A percentile compares a stretch with the other conserved stretches of the same genome.
phyloP scores from a whole-genome alignment of 1,284 basidiomycete genomes.

The Ustilago bromivora region DNA sequence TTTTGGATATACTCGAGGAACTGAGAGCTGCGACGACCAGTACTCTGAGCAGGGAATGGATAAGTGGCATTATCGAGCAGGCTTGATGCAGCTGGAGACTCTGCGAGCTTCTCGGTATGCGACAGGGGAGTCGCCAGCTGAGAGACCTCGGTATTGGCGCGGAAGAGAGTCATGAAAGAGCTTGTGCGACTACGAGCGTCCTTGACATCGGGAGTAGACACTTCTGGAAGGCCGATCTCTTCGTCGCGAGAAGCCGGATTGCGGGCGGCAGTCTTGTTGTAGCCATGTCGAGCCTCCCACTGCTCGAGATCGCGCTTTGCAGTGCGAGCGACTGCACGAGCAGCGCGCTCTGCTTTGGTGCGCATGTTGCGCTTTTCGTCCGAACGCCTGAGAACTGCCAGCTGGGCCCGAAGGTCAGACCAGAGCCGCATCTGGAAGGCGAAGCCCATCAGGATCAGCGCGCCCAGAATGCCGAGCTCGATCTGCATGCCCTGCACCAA shows the following conservation, averaged over 20 bases:
- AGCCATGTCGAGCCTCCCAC: slow-evolving; percentile 88
- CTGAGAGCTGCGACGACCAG: slow-evolving; percentile 35
- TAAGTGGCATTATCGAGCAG: slow-evolving; percentile 22
- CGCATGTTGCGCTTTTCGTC: slow-evolving; percentile 78
- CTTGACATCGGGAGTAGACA: slow-evolving; percentile 15
- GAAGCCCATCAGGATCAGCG: slow-evolving; percentile 77
- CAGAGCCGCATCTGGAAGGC: slow-evolving; percentile 83
- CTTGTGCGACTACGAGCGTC: slow-evolving; percentile 24
- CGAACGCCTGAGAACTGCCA: slow-evolving; percentile 82
- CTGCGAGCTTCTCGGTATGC: slow-evolving; percentile 21
- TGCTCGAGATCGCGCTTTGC: slow-evolving; percentile 79
- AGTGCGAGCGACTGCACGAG: slow-evolving; percentile 78
- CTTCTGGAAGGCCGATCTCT: slow-evolving; percentile 14
- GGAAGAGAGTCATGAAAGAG: slow-evolving; percentile 44
- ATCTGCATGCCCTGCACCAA: slow-evolving; percentile 91
- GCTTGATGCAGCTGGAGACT: slow-evolving; percentile 33
- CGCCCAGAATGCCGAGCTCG: slow-evolving; percentile 86
- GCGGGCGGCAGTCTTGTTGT: slow-evolving; percentile 53
- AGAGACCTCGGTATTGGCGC: slow-evolving; percentile 20
- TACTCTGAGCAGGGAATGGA: slow-evolving; percentile 30
- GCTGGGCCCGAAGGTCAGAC: slow-evolving; percentile 79
- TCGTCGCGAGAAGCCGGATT: slow-evolving; percentile 18
- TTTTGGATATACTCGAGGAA: slow-evolving; percentile 50
- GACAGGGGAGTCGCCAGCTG: slow-evolving; percentile 26
- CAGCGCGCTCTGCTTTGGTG: slow-evolving; percentile 80